Conservation (phyloP, 176 grass and related monocot species). For the Ananas comosus region DNA sequence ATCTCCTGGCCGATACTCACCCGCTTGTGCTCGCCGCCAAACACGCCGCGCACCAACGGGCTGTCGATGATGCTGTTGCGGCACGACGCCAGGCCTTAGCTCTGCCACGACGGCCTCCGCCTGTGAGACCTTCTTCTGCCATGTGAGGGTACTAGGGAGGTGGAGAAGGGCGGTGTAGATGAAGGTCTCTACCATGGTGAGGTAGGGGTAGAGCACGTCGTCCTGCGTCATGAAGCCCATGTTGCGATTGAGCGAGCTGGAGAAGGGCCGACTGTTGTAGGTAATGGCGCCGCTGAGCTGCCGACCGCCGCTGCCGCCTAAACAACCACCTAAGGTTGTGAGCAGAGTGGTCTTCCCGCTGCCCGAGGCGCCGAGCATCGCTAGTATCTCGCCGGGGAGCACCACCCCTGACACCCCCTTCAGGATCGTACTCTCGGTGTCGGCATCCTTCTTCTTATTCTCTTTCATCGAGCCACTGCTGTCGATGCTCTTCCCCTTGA, state of each 20-base stretch:
- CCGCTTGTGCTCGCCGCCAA: constrained; percentile 39
- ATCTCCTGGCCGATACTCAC: constrained; percentile 50
- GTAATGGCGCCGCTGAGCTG: constrained; percentile 30
- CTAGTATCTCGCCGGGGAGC: constrained; percentile 39
- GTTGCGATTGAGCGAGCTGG: constrained; percentile 32
- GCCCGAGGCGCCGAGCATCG: constrained; percentile 38
- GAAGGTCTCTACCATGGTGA: constrained; percentile 36
- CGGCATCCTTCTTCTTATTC: neutral
- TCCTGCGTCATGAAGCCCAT: constrained; percentile 43
- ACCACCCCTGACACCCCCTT: constrained; percentile 29
- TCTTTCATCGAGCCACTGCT: constrained; percentile 5
- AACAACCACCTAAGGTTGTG: constrained; percentile 28
- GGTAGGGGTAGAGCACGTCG: constrained; percentile 38
- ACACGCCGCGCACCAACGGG: constrained; percentile 27
- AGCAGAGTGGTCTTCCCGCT: constrained; percentile 50
- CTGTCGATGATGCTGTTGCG: constrained; percentile 31
- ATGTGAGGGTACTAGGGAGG: constrained; percentile 22
- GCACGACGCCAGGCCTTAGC: constrained; percentile 28
- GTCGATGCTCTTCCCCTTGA: neutral
- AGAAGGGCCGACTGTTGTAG: constrained; percentile 34
- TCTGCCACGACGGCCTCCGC: constrained; percentile 27
- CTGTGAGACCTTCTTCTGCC: constrained; percentile 19
- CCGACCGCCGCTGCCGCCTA: neutral
- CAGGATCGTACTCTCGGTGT: constrained; percentile 21
- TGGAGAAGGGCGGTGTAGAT: constrained; percentile 40